Base-by-base conservation (phyloP, 1,284 basidiomycete species). In the Cystobasidium slooffiae region DNA sequence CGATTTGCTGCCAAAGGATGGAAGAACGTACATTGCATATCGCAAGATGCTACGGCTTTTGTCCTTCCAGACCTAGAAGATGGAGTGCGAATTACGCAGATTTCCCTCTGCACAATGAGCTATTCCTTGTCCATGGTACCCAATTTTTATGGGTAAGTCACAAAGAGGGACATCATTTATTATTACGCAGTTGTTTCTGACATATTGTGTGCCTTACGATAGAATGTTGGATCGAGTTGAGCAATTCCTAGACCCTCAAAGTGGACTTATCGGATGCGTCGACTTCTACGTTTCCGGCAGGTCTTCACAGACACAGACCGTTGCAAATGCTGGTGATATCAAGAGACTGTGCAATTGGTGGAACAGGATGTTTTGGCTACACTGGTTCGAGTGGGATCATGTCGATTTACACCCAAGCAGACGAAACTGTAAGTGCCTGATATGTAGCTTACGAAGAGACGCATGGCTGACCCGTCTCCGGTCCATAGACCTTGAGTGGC, bases 201-300 rank as follows among this genome's bases (percentile, higher is more conserved):
- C 12, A 31, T 31, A 5, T 31, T 5, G 5, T 31, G 31, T 31
- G 5, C 31, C 31, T 31, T 31, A n/a, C 31, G 80, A 84, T 88
- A 7, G 85, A 89, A 3, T 82, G 91, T 62, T 73, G 46, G 91
- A 92, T 80, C 85, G 89, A 14, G 86, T 91, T 77, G 88, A 91
- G 74, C 85, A 88, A 66, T 86, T 91, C 41, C 85, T 93, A 31
- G 87, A 88, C 76, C 88, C 90, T 5, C 82, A 87, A 65, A 83
- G 85, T 0, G 91, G 91, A 55, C 80, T 93, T 2, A 83, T 92
- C 41, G 87, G 87, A 51, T 90, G 92, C 10, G 89, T 87, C 39
- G 91, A 93, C 84, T 93, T 93, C 80, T 93, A 92, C 82, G 90
- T 90, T 1, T 88, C 90, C 0, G 88, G 85, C 75, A 87, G 85